Percentiles rank a stretch among this genome's conserved stretches.
Evolutionary conservation across 2,329 filamentous ascomycete genomes (phyloP).

Genomic region (Colletotrichum horii): DNA sequence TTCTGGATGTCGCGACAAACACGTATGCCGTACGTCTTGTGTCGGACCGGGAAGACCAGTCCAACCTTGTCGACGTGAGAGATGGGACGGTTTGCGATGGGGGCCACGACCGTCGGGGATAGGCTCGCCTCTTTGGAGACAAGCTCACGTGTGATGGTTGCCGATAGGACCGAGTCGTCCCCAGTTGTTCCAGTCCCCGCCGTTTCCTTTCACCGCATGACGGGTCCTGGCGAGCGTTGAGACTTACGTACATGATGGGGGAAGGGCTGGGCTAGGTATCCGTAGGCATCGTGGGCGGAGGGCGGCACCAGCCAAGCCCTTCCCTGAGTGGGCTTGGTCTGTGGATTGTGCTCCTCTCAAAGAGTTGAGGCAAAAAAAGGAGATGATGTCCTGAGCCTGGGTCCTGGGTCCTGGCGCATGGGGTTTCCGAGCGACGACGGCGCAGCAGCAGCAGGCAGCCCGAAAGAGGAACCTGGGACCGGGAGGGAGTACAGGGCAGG

Average conservation of each 20-base stretch:
- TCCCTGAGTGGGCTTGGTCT: background rate
- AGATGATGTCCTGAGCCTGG: background rate
- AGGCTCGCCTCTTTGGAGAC: constrained; percentile 14
- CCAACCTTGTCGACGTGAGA: background rate
- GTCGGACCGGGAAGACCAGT: constrained; percentile 6
- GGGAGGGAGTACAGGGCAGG: background rate
- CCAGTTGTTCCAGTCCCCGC: constrained; percentile 9
- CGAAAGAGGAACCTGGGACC: background rate
- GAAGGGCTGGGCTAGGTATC: background rate
- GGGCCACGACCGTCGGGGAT: constrained; percentile 1
- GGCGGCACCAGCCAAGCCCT: constrained; percentile 15
- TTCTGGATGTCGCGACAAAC: constrained; percentile 4
- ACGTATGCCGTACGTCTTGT: background rate
- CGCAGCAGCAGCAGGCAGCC: background rate
- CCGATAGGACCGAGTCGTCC: constrained; percentile 18
- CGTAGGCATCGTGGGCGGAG: background rate
- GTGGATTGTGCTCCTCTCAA: background rate
- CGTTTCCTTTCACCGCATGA: constrained; percentile 20
- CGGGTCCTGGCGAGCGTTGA: constrained; percentile 7
- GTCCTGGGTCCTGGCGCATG: background rate
- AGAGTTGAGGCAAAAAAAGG: background rate
- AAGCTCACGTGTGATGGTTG: constrained; percentile 18
- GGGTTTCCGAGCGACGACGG: background rate
- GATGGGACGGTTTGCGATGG: constrained; percentile 16
- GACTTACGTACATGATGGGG: constrained; percentile 18